These are phyloP conservation scores for Durusdinium trenchii DNA, from an alignment of 73 alveolate species.

Conservation along the genomic window DNA sequence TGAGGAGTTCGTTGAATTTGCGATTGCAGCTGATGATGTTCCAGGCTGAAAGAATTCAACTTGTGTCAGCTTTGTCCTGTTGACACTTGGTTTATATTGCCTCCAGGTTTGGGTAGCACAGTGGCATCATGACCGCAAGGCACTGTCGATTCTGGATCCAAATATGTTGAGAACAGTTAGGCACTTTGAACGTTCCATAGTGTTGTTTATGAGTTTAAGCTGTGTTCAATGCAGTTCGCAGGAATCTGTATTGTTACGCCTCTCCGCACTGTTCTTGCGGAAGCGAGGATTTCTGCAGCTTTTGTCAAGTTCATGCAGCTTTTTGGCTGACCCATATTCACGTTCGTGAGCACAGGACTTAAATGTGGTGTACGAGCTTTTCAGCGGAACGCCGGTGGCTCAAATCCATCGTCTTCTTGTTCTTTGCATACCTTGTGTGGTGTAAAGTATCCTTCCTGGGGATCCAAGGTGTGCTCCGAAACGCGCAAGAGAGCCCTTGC, in stretches of 20 bases:
- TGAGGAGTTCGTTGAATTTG: neutral
- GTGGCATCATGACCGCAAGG: conserved; percentile 71
- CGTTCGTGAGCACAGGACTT: neutral
- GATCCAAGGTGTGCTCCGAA: too few species aligned
- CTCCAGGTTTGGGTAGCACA: conserved; percentile 31
- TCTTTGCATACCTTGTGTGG: too few species aligned
- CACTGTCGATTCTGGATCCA: too few species aligned
- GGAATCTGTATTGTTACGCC: conserved; percentile 65
- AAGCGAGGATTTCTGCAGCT: conserved; percentile 44
- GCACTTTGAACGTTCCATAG: too few species aligned
- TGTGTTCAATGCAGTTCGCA: neutral
- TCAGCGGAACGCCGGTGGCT: neutral
- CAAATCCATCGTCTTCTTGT: too few species aligned
- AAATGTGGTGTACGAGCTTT: conserved; percentile 33
- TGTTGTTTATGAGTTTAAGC: neutral
- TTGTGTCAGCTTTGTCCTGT: too few species aligned
- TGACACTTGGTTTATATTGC: neutral
- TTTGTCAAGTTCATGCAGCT: neutral
- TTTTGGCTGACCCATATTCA: neutral
- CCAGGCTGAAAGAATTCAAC: neutral
- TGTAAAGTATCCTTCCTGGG: too few species aligned
- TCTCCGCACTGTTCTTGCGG: conserved; percentile 71
- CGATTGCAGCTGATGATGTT: neutral
- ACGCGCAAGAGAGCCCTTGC: too few species aligned
- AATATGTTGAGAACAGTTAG: too few species aligned